Evolutionary conservation across 1,284 basidiomycete species (phyloP), one percentile per base, ranked within the genome.

Genomic region (Rhizoctonia solani): DNA sequence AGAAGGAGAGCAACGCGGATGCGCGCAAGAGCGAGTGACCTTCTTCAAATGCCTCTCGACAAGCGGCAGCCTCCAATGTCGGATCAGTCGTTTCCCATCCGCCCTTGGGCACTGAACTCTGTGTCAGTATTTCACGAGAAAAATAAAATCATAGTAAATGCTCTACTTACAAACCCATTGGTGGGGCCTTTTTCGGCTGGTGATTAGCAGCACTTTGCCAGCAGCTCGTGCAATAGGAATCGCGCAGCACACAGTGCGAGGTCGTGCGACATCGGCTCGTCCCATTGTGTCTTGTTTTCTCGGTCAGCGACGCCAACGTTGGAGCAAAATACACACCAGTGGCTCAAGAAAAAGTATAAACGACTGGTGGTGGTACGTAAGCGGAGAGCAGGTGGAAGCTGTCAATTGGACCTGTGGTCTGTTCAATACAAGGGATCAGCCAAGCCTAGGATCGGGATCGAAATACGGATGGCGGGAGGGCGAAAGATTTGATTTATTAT

Each of bases 41-140:
- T 92, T 92, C 90, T 90, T 92, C 90, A 78, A 88, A 82, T 80
- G 90, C 90, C 86, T 92, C 90, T 77, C 90, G 85, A 75, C 85
- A 87, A 79, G 90, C 90, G 77, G 90, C 90, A 79, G 85, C 86
- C 82, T 91, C 89, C 74, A 92, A 79, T 77, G 81, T 82, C 73
- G 82, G 85, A 83, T 92, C 90, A 69, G 86, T 82, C 72, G 85
- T 80, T 79, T 92, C 90, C 87, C 87, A 92, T 74, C 90, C 90
- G 78, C 90, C 90, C 81, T 92, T 92, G 27, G 90, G 90, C 75
- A 92, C 90, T 92, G 32, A 32, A 44, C n/a, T n/a, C n/a, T n/a
- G n/a, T n/a, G n/a, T 50, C 29, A 32, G 32, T 42, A 32, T 9
- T 53, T 47, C 42, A 29, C 19, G 21, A 32, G n/a, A 25, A 46